A percentile compares a stretch with the other conserved stretches of the same genome.
Evolutionary conservation across 352 stramenopile species (phyloP).

Genomic region (Phytophthora crassamura): DNA sequence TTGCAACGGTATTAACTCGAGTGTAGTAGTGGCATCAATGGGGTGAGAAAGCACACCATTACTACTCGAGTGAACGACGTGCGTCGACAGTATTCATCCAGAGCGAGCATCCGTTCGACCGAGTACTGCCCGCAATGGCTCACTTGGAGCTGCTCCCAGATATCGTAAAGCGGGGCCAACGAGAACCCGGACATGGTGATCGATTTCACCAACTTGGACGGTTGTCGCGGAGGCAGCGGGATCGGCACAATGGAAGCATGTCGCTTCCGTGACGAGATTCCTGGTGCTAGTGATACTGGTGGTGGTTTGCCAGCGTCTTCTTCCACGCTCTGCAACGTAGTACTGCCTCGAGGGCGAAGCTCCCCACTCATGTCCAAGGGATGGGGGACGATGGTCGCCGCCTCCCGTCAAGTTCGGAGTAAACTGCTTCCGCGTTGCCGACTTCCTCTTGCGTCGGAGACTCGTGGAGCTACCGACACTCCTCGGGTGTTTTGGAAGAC

Average conservation of each 20-base stretch:
- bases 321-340: not conserved
- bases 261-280: not conserved
- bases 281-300: not conserved
- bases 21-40: conserved; percentile 7
- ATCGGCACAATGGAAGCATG: not conserved
- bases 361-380: conserved; percentile 3
- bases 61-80: conserved; percentile 6
- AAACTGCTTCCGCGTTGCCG: not conserved
- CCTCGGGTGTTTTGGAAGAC: conserved; percentile 11
- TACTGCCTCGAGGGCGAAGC: not conserved
- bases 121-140: too few relatives aligned
- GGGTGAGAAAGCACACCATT: conserved; percentile 9
- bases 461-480: not conserved
- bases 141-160: conserved; percentile 29
- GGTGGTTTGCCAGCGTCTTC: not conserved
- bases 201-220: not conserved
- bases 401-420: not conserved
- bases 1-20: conserved; percentile 12
- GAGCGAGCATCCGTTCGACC: conserved; percentile 23
- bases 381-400: not conserved
- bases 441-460: conserved; percentile 1
- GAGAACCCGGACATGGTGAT: not conserved
- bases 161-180: conserved; percentile 9
- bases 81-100: conserved; percentile 28
- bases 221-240: conserved; percentile 6